phyloP scores from a whole-genome alignment of 1,284 basidiomycete genomes.

The Sanguinoderma infundibulare region DNA sequence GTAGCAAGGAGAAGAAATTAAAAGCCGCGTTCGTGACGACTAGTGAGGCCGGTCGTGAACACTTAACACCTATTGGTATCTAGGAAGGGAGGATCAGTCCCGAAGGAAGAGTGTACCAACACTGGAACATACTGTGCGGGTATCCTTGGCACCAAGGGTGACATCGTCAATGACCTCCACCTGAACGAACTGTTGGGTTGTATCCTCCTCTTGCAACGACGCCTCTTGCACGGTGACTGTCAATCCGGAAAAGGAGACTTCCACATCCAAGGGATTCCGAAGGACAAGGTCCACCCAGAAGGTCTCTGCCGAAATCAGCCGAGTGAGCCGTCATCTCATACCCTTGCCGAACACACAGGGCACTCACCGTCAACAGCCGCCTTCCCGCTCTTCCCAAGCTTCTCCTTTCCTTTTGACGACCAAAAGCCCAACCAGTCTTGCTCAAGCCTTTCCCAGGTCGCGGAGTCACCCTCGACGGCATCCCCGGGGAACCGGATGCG shows the following conservation, averaged over 20 bases:
- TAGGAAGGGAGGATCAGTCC: constrained; percentile 34
- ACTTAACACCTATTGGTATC: constrained; percentile 68
- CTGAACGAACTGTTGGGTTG: constrained; percentile 48
- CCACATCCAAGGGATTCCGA: constrained; percentile 72
- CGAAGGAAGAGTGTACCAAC: neutral
- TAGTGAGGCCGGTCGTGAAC: constrained; percentile 53
- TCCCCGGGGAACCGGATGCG: constrained; percentile 59
- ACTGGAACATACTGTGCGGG: constrained; percentile 51
- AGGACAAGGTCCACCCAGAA: constrained; percentile 78
- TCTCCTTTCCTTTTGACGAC: constrained; percentile 55
- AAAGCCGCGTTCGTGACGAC: constrained; percentile 61
- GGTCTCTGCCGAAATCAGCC: constrained; percentile 49
- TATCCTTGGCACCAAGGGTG: constrained; percentile 59
- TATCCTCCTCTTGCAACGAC: constrained; percentile 35
- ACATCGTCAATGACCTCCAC: constrained; percentile 65
- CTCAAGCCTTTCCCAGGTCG: constrained; percentile 65
- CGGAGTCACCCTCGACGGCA: constrained; percentile 44
- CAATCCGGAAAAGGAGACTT: constrained; percentile 65
- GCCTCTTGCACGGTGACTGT: constrained; percentile 55
- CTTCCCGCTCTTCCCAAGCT: constrained; percentile 55
- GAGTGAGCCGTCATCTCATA: constrained; percentile 1
- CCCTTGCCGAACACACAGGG: neutral
- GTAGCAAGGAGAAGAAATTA: constrained; percentile 70
- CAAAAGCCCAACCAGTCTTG: constrained; percentile 67
- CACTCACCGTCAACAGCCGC: constrained; percentile 66